Conservation (phyloP, 2,329 filamentous ascomycete genomes). For the Pestalotiopsis sp. region DNA sequence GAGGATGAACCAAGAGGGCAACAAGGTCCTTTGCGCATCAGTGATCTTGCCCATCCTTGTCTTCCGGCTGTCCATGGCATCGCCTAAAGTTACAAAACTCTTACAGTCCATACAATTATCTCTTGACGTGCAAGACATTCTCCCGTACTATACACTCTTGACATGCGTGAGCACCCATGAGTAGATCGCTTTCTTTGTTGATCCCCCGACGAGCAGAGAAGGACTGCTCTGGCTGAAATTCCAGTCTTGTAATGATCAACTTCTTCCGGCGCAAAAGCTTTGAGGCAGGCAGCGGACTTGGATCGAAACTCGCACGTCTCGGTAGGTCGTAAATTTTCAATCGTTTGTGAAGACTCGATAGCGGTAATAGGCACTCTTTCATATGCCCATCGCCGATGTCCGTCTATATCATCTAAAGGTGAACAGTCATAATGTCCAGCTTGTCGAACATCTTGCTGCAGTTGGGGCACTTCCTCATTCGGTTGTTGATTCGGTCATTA, state of each 20-base stretch:
- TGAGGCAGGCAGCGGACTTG: no score
- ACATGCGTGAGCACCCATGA: background rate
- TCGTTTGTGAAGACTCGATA: background rate
- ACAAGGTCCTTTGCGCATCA: background rate
- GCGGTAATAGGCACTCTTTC: background rate
- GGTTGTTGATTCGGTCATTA: constrained; percentile 84
- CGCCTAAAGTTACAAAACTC: background rate
- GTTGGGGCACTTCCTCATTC: constrained; percentile 92
- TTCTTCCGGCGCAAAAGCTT: no score
- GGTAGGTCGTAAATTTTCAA: no score
- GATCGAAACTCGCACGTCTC: no score
- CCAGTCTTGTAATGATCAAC: no score
- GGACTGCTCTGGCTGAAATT: no score
- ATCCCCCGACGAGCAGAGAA: background rate
- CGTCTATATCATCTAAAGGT: constrained; percentile 39
- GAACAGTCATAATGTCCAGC: constrained; percentile 82
- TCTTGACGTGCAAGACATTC: background rate
- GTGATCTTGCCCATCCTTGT: background rate
- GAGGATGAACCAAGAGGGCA: background rate
- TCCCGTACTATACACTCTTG: background rate
- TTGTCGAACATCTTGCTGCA: constrained; percentile 91
- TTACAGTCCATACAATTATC: background rate
- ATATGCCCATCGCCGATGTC: background rate
- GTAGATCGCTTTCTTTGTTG: background rate
- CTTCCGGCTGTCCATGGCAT: background rate